These are phyloP conservation scores for Capsella bursapastoris DNA, from an alignment of 345 rosid genomes.

Conservation along the genomic window DNA sequence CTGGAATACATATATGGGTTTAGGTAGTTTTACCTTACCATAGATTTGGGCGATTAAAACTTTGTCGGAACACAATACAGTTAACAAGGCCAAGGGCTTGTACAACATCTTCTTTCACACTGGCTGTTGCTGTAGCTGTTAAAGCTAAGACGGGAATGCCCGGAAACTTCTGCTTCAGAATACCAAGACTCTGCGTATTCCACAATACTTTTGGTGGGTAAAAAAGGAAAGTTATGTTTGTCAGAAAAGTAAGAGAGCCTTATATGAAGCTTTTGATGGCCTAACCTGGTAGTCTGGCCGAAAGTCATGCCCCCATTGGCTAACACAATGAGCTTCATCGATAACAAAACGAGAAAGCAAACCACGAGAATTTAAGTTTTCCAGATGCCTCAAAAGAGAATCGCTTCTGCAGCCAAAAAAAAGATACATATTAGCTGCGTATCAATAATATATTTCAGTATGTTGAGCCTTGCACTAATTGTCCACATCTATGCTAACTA, in stretches of 20 bases:
- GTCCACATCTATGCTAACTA: slow-evolving; percentile 7
- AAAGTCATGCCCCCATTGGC: slow-evolving; percentile 99
- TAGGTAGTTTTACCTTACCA: slow-evolving; percentile 51
- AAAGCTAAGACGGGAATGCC: slow-evolving; percentile 91
- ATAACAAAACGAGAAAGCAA: slow-evolving; percentile 95
- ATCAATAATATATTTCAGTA: slow-evolving; percentile 23
- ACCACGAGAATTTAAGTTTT: slow-evolving; percentile 72
- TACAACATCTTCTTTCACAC: slow-evolving; percentile 99
- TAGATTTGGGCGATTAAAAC: slow-evolving; percentile 96
- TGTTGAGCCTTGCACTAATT: slow-evolving; percentile 6
- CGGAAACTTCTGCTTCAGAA: slow-evolving; percentile 90
- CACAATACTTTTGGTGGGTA: slow-evolving; percentile 32
- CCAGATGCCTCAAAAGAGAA: slow-evolving; percentile 82
- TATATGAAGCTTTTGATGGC: slow-evolving; percentile 29
- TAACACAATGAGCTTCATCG: slow-evolving; percentile 99
- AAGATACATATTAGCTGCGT: slow-evolving; percentile 28
- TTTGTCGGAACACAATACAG: slow-evolving; percentile 95
- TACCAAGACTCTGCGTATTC: slow-evolving; percentile 83
- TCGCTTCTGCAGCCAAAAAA: slow-evolving; percentile 75
- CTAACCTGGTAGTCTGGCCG: slow-evolving; percentile 99
- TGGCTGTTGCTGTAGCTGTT: slow-evolving; percentile 99
- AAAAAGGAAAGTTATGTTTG: slow-evolving; percentile 30
- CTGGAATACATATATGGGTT: slow-evolving; percentile 28
- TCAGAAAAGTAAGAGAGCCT: slow-evolving; percentile 21
- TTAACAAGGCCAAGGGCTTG: slow-evolving; percentile 97